Evolutionary conservation across 2,329 filamentous ascomycete species (phyloP), one percentile per base, ranked within the genome.

Genomic region (Sordariomycetes sp.): DNA sequence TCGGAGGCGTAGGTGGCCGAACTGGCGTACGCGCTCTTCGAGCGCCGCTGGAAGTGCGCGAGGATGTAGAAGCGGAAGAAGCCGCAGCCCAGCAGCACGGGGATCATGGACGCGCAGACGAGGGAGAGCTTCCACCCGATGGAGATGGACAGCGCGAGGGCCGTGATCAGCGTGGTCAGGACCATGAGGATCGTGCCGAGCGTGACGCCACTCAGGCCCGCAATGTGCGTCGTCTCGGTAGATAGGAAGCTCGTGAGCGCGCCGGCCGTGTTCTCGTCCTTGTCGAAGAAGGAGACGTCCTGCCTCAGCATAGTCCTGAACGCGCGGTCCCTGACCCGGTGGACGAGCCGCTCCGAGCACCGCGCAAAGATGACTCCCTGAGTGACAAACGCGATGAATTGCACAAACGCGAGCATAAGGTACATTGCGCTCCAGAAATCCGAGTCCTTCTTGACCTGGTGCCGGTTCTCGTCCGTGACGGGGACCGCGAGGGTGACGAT

Each of bases 341-440:
- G 88, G 57, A 96, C 81, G 25, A 97, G 79, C 48, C 84, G 80
- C 72, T 95, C 89, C n/a, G 90, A 94, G 72, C 89, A 91, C 65
- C 84, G 84, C 20, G 90, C 91, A 63, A 97, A 91, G 2, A 85
- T 75, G 55, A 87, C 64, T 55, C 90, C 90, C 65, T 92, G 87
- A 6, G 73, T 69, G 22, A 78, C 69, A 64, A 87, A 90, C 6
- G 85, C 76, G 57, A 91, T 68, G 59, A 95, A 81, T 65, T 87
- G 81, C 10, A 87, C 82, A 57, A 90, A 70, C 2, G 84, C 90
- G 57, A 96, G 76, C 79, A 95, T 90, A 61, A 91, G 78, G 69
- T 86, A 96, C 90, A 96, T 95, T 64, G 84, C 73, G 58, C 83
- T 85, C 90, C 90, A 96, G 68, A 96, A 96, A 66, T 90, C 82